Evolutionary conservation across 306 rosid species (phyloP).

Genomic region (Vigna hirtella): DNA sequence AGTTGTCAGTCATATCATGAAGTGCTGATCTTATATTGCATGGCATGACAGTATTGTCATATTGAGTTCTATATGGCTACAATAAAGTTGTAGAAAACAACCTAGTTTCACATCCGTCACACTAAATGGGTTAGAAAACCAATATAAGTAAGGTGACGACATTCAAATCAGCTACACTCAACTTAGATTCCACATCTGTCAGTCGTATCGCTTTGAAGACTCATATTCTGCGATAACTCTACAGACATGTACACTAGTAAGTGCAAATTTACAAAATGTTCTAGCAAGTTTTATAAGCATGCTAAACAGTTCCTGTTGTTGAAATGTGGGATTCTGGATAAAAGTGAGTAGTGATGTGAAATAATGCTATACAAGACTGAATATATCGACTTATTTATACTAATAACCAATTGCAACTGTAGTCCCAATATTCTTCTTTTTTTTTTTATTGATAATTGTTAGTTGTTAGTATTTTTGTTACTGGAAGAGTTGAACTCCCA

Average conservation of each 20-base stretch:
- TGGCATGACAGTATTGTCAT: not conserved
- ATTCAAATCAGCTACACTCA: not conserved
- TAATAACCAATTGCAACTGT: not conserved
- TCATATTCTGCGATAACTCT: not conserved
- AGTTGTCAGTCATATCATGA: slow-evolving; percentile 6
- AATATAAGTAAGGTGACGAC: not conserved
- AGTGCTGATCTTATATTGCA: slow-evolving; percentile 7
- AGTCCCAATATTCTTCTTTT: not conserved
- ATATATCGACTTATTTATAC: not conserved
- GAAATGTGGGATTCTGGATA: slow-evolving; percentile 20
- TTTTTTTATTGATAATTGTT: too few relatives aligned
- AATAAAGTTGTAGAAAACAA: not conserved
- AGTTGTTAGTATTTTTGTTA: too few relatives aligned
- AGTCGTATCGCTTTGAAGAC: not conserved
- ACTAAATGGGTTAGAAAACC: not conserved
- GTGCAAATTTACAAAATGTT: not conserved
- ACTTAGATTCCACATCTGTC: not conserved
- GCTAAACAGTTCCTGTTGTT: not conserved
- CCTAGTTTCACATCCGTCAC: not conserved
- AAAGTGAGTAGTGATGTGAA: not conserved
- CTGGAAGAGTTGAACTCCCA: too few relatives aligned
- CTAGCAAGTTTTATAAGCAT: not conserved
- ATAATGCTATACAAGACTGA: not conserved
- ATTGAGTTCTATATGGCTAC: not conserved
- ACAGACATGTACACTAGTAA: not conserved